A percentile compares a stretch with the other conserved stretches of the same genome.
These are phyloP conservation scores for Claviceps sp. DNA, from an alignment of 2,329 filamentous ascomycete genomes.

Conservation along the genomic window DNA sequence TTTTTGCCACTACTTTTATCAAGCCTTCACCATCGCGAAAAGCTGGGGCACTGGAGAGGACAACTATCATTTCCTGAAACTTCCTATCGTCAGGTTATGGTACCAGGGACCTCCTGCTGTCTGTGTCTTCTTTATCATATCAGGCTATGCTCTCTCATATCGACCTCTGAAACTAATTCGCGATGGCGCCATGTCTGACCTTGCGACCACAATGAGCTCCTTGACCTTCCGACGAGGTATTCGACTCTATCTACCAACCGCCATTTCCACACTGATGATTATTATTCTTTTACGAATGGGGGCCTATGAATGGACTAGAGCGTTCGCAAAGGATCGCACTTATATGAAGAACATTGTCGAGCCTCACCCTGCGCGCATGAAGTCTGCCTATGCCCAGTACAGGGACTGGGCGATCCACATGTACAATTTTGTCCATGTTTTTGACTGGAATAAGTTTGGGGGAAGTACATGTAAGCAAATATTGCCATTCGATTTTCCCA, in stretches of 20 bases:
- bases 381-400: conserved; percentile 25
- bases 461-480: conserved; percentile 28
- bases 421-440: conserved; percentile 37
- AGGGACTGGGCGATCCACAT: conserved; percentile 33
- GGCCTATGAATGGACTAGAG: conserved; percentile 33
- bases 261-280: conserved; percentile 35
- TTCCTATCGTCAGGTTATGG: conserved; percentile 39
- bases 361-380: conserved; percentile 28
- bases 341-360: conserved; percentile 37
- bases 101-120: conserved; percentile 44
- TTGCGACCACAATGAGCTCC: conserved; percentile 33
- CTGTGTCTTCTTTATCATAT: conserved; percentile 49
- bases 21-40: conserved; percentile 36
- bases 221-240: conserved; percentile 38
- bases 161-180: conserved; percentile 34
- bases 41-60: conserved; percentile 31
- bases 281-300: conserved; percentile 30
- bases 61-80: conserved; percentile 34
- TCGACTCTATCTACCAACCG: conserved; percentile 37
- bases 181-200: conserved; percentile 22
- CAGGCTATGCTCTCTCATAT: conserved; percentile 45
- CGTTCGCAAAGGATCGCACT: conserved; percentile 27
- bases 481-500: not conserved
- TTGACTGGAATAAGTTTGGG: conserved; percentile 34
- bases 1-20: conserved; percentile 44